A percentile compares a stretch with the other conserved stretches of the same genome.
phyloP scores from a whole-genome alignment of 1,284 basidiomycete species.

The Rhodotorula sp. region DNA sequence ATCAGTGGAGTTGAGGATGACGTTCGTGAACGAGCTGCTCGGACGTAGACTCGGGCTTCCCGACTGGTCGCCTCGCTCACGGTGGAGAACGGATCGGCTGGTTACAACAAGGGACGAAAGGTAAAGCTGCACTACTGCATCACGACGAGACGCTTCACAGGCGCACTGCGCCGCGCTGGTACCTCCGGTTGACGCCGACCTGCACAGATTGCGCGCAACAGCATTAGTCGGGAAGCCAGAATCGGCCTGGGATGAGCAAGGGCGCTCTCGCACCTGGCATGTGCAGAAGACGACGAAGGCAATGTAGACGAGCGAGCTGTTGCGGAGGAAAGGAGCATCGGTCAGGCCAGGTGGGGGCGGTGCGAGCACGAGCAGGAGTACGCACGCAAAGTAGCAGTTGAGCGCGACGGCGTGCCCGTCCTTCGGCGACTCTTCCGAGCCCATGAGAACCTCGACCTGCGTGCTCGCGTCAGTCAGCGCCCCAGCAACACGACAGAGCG shows the following conservation, averaged over 20 bases:
- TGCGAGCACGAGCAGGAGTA: not conserved
- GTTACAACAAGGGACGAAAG: constrained; percentile 9
- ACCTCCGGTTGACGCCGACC: constrained; percentile 33
- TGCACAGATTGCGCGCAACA: not conserved
- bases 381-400: constrained; percentile 34
- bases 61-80: too few relatives aligned
- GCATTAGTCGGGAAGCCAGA: not conserved
- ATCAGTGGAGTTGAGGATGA: too few relatives aligned
- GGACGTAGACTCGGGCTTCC: too few relatives aligned
- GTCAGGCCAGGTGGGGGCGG: not conserved
- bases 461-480: not conserved
- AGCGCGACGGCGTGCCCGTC: constrained; percentile 31
- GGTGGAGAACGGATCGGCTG: not conserved
- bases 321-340: too few relatives aligned
- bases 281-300: constrained; percentile 35
- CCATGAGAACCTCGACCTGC: constrained; percentile 35
- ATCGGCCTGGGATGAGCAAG: too few relatives aligned
- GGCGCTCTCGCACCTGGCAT: constrained; percentile 21
- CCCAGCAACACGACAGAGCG: not conserved
- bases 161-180: constrained; percentile 30
- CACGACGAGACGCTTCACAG: constrained; percentile 9
- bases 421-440: constrained; percentile 23
- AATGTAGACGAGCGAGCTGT: constrained; percentile 25
- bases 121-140: not conserved
- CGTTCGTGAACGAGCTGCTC: too few relatives aligned